Evolutionary conservation across 352 stramenopile species (phyloP).

Genomic region (Phytophthora hibernalis): DNA sequence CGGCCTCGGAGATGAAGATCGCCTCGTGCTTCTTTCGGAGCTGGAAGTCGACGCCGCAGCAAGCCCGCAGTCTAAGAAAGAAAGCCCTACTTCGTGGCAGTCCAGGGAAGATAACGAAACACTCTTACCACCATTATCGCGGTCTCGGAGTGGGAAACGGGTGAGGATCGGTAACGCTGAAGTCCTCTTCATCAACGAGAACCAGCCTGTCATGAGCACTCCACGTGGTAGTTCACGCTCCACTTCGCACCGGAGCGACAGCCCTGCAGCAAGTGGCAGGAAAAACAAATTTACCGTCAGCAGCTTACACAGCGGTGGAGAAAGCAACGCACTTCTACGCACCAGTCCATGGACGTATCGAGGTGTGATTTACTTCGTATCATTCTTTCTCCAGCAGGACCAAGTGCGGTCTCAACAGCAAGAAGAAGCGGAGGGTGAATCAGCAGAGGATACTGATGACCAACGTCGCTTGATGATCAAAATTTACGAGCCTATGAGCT

Average conservation of each 20-base stretch:
- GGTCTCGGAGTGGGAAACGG: constrained; percentile 50
- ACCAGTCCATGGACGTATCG: constrained; percentile 77
- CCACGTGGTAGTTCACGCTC: constrained; percentile 23
- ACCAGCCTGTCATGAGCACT: constrained; percentile 51
- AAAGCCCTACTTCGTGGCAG: constrained; percentile 5
- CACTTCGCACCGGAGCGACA: constrained; percentile 21
- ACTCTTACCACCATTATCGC: constrained; percentile 18
- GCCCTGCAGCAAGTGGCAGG: constrained; percentile 8
- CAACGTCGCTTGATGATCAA: constrained; percentile 63
- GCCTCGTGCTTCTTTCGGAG: constrained; percentile 57
- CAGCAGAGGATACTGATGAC: background rate
- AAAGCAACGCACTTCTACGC: constrained; percentile 50
- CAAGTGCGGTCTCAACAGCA: constrained; percentile 28
- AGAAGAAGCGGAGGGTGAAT: constrained; percentile 8
- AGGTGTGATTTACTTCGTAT: constrained; percentile 79
- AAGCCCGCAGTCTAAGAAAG: constrained; percentile 16
- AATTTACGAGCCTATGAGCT: constrained; percentile 82
- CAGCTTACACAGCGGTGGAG: constrained; percentile 20
- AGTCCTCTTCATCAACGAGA: constrained; percentile 80
- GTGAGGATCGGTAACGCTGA: constrained; percentile 73
- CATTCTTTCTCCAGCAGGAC: constrained; percentile 67
- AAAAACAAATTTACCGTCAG: constrained; percentile 25
- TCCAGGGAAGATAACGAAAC: constrained; percentile 16
- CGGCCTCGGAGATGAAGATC: constrained; percentile 49
- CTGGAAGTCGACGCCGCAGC: constrained; percentile 62